Evolutionary conservation across 169 alveolate species (phyloP).

Genomic region (Eimeria praecox): DNA sequence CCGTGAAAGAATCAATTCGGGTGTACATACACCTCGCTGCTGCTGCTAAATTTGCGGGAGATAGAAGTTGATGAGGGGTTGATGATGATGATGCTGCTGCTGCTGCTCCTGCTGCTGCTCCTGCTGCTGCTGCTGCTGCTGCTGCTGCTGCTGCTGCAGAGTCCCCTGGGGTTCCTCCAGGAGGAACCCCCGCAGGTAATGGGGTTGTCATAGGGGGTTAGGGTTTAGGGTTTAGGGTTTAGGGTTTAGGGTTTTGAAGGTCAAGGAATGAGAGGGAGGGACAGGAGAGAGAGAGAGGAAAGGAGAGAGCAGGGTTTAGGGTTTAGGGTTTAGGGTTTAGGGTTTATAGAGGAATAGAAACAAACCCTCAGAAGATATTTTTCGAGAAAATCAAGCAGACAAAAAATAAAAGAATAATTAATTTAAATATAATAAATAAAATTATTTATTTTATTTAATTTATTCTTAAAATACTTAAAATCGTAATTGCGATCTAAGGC

Average conservation of each 20-base stretch:
- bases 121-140: conserved; percentile 5
- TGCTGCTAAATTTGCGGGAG: conserved; percentile 75
- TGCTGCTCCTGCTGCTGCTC: background rate
- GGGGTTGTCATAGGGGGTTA: conserved; percentile 63
- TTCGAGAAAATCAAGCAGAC: too few species aligned
- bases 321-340: background rate
- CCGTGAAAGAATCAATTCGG: conserved; percentile 82
- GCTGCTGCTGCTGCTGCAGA: background rate
- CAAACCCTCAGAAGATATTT: too few species aligned
- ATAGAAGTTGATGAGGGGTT: conserved; percentile 23
- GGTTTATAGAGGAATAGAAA: background rate
- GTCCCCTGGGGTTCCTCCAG: background rate
- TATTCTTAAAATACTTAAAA: too few species aligned
- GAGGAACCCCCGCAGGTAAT: conserved; percentile 5
- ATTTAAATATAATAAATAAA: too few species aligned
- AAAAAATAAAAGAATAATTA: too few species aligned
- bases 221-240: conserved; percentile 45
- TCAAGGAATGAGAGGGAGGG: too few species aligned
- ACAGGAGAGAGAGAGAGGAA: too few species aligned
- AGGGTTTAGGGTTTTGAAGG: conserved; percentile 34
- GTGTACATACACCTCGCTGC: conserved; percentile 83
- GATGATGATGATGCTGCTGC: too few species aligned
- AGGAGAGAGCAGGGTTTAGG: conserved; percentile 24
- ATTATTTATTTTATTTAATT: too few species aligned
- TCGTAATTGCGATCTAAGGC: too few species aligned